These are phyloP conservation scores for Mortierella sp. DNA, from an alignment of 371 early-diverging fungal genomes.

Conservation along the genomic window DNA sequence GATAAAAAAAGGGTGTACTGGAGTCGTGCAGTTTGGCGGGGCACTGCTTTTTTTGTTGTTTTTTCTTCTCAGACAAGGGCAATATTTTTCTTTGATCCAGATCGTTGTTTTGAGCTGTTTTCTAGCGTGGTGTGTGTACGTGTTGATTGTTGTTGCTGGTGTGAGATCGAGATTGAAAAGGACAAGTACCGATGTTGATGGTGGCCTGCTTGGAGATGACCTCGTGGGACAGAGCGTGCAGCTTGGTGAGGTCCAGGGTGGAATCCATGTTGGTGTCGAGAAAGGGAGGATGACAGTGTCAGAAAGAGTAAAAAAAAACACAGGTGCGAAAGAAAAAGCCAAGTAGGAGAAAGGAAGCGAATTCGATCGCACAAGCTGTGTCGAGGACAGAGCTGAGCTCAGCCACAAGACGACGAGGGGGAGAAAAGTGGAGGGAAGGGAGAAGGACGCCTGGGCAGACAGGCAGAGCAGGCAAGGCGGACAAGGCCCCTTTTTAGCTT, in stretches of 20 bases:
- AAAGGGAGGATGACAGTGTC: constrained; percentile 13
- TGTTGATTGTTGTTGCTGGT: background rate
- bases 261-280: constrained; percentile 36
- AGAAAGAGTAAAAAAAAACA: constrained; percentile 3
- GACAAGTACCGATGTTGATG: constrained; percentile 94
- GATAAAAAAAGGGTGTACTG: background rate
- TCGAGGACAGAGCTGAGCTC: background rate
- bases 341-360: background rate
- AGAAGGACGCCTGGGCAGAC: background rate
- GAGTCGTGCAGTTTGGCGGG: constrained; percentile 6
- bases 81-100: constrained; percentile 12
- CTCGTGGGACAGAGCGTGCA: constrained; percentile 52
- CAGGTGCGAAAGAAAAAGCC: background rate
- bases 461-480: background rate
- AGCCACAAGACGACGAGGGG: background rate
- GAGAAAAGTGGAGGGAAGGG: background rate
- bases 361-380: background rate
- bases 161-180: constrained; percentile 68
- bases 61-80: constrained; percentile 13
- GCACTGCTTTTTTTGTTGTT: constrained; percentile 9
- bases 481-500: background rate
- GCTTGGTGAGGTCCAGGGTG: constrained; percentile 42
- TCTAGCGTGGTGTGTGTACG: background rate
- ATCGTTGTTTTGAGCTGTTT: background rate
- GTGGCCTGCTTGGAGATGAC: constrained; percentile 98